A percentile compares a stretch with the other conserved stretches of the same genome.
phyloP scores from a whole-genome alignment of 139 green algal species.

The Nannochloris sp. region DNA sequence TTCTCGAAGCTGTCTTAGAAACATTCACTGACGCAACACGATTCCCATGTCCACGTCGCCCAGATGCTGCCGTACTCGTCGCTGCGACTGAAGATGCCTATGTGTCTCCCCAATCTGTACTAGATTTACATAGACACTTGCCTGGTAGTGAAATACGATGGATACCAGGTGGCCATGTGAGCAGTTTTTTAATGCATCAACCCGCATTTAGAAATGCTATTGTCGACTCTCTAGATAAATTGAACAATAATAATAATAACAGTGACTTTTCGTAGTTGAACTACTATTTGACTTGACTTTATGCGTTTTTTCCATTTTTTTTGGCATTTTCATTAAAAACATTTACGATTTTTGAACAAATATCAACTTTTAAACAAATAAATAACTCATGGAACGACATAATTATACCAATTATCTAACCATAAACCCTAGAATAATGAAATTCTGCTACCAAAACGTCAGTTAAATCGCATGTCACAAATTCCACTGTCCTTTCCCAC shows the following conservation, averaged over 20 bases:
- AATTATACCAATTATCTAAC: background rate
- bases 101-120: slow-evolving; percentile 25
- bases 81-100: slow-evolving; percentile 70
- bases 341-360: background rate
- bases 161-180: slow-evolving; percentile 69
- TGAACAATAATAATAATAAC: slow-evolving; percentile 4
- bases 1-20: slow-evolving; percentile 64
- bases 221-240: slow-evolving; percentile 23
- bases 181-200: slow-evolving; percentile 70
- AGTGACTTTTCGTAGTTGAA: too few species aligned
- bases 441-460: background rate
- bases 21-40: slow-evolving; percentile 72
- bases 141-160: slow-evolving; percentile 53
- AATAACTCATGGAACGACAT: too few species aligned
- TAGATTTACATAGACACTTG: slow-evolving; percentile 51
- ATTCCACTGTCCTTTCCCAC: background rate
- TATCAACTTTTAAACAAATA: background rate
- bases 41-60: slow-evolving; percentile 52
- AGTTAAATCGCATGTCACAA: background rate
- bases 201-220: slow-evolving; percentile 37
- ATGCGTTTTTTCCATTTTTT: too few species aligned
- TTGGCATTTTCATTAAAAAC: too few species aligned
- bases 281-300: too few species aligned
- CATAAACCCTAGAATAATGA: background rate
- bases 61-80: slow-evolving; percentile 68